These are phyloP conservation scores for Eucalyptus dawsonii DNA, from an alignment of 345 rosid species.

Conservation along the genomic window DNA sequence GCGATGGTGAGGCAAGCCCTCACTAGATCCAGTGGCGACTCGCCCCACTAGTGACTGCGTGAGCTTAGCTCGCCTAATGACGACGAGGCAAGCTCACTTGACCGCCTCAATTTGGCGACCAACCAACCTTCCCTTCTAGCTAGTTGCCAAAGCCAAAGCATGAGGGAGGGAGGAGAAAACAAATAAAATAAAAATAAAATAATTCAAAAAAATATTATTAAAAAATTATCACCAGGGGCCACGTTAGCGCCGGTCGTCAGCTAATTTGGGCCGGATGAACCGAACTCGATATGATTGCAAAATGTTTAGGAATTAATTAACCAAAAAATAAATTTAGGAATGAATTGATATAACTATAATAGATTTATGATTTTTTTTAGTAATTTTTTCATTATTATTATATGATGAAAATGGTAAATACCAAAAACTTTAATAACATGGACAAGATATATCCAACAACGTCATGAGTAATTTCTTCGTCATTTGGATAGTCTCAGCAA, in stretches of 20 bases:
- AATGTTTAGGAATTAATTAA: accelerated
- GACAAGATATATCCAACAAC: neutral
- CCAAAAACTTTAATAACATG: neutral
- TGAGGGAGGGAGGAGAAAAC: too few relatives aligned
- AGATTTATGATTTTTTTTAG: too few relatives aligned
- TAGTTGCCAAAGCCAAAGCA: too few relatives aligned
- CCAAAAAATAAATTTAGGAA: too few relatives aligned
- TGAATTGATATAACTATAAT: too few relatives aligned
- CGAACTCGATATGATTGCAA: accelerated
- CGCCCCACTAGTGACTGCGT: accelerated
- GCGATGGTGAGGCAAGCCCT: accelerated
- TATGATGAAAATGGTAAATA: neutral
- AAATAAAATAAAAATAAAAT: too few relatives aligned
- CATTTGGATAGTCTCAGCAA: neutral
- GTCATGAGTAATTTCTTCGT: neutral
- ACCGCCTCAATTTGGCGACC: accelerated
- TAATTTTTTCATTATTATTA: too few relatives aligned
- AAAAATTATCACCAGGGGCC: accelerated
- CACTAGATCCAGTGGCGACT: accelerated
- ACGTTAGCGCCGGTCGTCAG: accelerated
- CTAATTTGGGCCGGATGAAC: accelerated
- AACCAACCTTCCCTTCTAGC: accelerated
- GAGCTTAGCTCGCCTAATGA: too few relatives aligned
- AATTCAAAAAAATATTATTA: too few relatives aligned
- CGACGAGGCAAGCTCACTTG: accelerated